Base-by-base conservation (phyloP, 2,329 filamentous ascomycete genomes). In the Cercospora nicotianae region DNA sequence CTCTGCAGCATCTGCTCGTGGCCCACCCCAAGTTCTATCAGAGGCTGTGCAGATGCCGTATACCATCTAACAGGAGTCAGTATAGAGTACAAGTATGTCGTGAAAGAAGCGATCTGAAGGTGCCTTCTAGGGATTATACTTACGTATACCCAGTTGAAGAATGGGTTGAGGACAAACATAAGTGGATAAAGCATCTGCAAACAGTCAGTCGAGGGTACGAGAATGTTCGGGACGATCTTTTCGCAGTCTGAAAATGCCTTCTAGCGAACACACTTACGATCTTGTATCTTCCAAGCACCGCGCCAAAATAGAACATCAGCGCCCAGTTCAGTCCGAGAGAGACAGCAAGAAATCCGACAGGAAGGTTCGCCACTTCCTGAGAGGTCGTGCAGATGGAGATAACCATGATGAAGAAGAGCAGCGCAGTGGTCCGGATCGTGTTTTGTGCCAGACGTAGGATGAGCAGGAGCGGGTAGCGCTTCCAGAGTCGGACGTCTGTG, bases 11-110 rank as follows among this genome's bases (percentile, higher is more conserved):
- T 98, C 94, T 1, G 93, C 93, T 75, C 94, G 87, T 10, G 94
- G 95, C 0, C 94, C 94, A 72, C 94, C 94, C 94, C 95, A 99
- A 1, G 94, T 98, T 72, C 94, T 87, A 78, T 97, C 93, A 20
- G 94, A 93, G 31, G 94, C 93, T 0, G 94, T 97, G 80, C 96
- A 95, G 73, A 97, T 96, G 55, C 93, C 94, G 79, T 97, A 97
- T 2, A 97, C 91, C 91, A 97, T 97, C 82, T 98, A 98, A n/a
- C 5, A 39, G 36, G 1, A 3, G 36, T 42, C 36, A 42, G 36
- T 42, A 39, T n/a, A 39, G 36, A 8, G 36, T n/a, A 6, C 36
- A 13, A 7, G 36, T n/a, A n/a, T 39, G 16, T 39, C n/a, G n/a
- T n/a, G n/a, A n/a, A n/a, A 36, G 33, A 16, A 16, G 33, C 33